Base-by-base conservation (phyloP, 345 rosid genomes). In the Dipteronia sinensis region DNA sequence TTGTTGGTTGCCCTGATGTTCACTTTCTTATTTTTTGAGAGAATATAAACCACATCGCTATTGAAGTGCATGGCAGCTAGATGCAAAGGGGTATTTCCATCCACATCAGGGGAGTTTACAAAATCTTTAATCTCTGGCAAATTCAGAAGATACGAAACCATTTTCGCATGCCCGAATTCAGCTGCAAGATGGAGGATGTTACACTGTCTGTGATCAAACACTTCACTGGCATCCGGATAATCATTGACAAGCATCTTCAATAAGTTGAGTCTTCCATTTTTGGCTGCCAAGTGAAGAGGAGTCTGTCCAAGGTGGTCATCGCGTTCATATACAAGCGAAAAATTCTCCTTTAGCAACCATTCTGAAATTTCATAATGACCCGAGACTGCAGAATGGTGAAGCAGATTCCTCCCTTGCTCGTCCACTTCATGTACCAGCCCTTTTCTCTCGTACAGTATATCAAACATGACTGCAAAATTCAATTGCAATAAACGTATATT, bases 201-300 rank as follows among this genome's bases (percentile, higher is more conserved):
- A 49, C 3, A 1, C 22, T 2, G 6, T 10, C 20, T 12, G 5
- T 20, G 5, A 55, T 69, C 75, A 1, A 49, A 7, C 20, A 62
- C 22, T 15, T 75, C 78, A 4, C 42, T 23, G 11, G 71, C 29
- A 64, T 49, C 78, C 0, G 74, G 73, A n/a, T 38, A 55, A 17
- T 2, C 6, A 0, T n/a, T 23, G 9, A 67, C 51, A 64, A 79
- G 58, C 3, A 10, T 49, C 0, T 59, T 20, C 23, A 79, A 0
- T 2, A 79, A 6, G 0, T 16, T 19, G n/a, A 6, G 34, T 23
- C 63, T 29, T 2, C 67, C 82, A 8, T 25, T 47, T 7, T 22
- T 17, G 9, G 58, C 64, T 0, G 75, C 78, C 71, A 75, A 69
- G 42, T 69, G 75, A 19, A 79, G 23, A 3, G 82, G 78, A 5